Base-by-base conservation (phyloP, 106 monocot genomes). In the Amphibolis antarctica region DNA sequence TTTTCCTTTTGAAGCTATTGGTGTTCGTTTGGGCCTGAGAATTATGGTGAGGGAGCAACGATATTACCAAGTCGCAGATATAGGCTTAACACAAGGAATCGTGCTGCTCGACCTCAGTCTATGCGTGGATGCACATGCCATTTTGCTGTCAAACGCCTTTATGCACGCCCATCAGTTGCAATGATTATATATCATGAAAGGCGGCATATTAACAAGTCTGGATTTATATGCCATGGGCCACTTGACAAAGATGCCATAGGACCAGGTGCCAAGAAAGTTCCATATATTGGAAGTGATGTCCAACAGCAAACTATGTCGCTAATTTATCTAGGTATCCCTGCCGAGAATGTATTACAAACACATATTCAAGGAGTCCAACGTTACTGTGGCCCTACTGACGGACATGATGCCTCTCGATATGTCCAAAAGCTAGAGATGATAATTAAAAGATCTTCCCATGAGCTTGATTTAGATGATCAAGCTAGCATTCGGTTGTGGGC, bases 1-100 rank as follows among this genome's bases (percentile, higher is more conserved):
- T 46, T n/a, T 46, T 10, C 4, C 46, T 63, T 5, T 22, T 84
- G 30, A 59, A 94, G 94, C 27, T 96, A 89, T 60, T 96, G 94
- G 94, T 96, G 89, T 67, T 96, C 94, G 23, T 96, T 96, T 74
- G 94, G 94, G 50, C 94, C 94, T 13, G 94, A 96, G 71, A 90
- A 96, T 71, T 90, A 96, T 75, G 89, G 89, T 49, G 89, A 89
- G 66, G 89, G 89, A 62, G 94, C 89, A 7, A 78, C 68, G 9
- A 83, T 89, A 46, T 80, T 96, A 46, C 89, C 89, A 9, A 89
- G 86, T 65, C 70, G 86, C 28, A 83, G 77, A 42, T 96, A 96
- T 55, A 77, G 89, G 58, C 86, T 89, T 53, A 96, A 96, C 69
- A 96, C 94, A 11, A 81, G 94, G 67, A 96, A 96, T 43, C 86